Percentiles rank a stretch among this genome's conserved stretches.
These are phyloP conservation scores for Phytophthora parvispora DNA, from an alignment of 352 stramenopile genomes.

Conservation along the genomic window DNA sequence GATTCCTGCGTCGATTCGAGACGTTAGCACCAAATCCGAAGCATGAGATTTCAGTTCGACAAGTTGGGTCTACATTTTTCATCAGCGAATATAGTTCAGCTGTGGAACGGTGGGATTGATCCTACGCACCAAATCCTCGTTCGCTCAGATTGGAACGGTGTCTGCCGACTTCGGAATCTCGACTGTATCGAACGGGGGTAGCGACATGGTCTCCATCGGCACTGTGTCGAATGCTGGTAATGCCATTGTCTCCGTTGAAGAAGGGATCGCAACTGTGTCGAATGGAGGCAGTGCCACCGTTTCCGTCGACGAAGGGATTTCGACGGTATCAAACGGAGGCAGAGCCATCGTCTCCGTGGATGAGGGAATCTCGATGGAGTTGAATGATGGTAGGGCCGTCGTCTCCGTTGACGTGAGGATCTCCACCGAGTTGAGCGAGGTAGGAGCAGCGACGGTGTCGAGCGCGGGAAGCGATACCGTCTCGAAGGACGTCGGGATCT, in stretches of 20 bases:
- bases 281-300: background rate
- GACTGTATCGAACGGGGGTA: background rate
- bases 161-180: background rate
- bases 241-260: no score
- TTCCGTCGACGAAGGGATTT: background rate
- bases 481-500: slow-evolving; percentile 39
- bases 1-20: slow-evolving; percentile 12
- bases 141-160: background rate
- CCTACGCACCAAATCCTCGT: no score
- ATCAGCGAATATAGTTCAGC: background rate
- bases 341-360: slow-evolving; percentile 12
- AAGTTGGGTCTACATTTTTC: background rate
- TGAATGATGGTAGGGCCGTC: slow-evolving; percentile 10
- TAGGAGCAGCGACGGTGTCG: slow-evolving; percentile 7
- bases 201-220: no score
- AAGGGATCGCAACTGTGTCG: background rate
- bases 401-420: slow-evolving; percentile 18
- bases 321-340: background rate
- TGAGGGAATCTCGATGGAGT: slow-evolving; percentile 5
- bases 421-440: slow-evolving; percentile 11
- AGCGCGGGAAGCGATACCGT: slow-evolving; percentile 23
- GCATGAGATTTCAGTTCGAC: no score
- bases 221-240: no score
- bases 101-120: no score
- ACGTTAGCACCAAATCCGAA: slow-evolving; percentile 11